Base-by-base conservation (phyloP, 257 asterid genomes). In the Rauvolfia tetraphylla region DNA sequence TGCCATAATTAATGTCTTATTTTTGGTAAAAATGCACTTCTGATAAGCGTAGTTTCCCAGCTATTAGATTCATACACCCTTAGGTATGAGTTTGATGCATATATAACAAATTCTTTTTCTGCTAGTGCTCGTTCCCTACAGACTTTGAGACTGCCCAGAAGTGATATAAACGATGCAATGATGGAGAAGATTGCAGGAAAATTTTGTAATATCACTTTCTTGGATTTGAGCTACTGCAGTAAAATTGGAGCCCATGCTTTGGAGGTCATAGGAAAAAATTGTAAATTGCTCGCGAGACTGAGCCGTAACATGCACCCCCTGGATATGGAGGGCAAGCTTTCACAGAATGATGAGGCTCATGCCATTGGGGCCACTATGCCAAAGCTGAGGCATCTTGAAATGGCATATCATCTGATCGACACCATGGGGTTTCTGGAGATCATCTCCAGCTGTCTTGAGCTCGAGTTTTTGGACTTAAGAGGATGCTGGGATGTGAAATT, bases 401-500 rank as follows among this genome's bases (percentile, higher is more conserved):
- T 85, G 25, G 86, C 86, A 4, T 85, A 85, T 78, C 75, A 80
- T 66, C 80, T 80, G 6, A 76, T 85, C 8, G 81, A 74, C 53
- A 82, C 85, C 31, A 7, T 59, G 25, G 73, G 79, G 25, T 63
- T 81, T 23, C 69, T 74, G 18, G 86, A 85, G 79, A 74, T 85
- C 31, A 66, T 85, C 27, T 42, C 68, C 14, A 75, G 74, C 51
- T 85, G 88, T 69, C 53, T 23, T 9, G 70, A 76, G 59, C 86
- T 85, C 14, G 82, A 82, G 44, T 77, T 71, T 18, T 63, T 85
- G 63, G 88, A 85, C 42, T 42, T 85, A 22, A 68, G 91, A 63
- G 91, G 91, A 10, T 87, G 91, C 61, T 87, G 89, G 89, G 78
- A 81, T 23, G 91, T 87, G 84, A 76, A 78, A 27, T 79, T 85